Percentiles rank a stretch among this genome's conserved stretches.
phyloP scores from a whole-genome alignment of 768 basidiomycete species.

The Boletus reticulatus region DNA sequence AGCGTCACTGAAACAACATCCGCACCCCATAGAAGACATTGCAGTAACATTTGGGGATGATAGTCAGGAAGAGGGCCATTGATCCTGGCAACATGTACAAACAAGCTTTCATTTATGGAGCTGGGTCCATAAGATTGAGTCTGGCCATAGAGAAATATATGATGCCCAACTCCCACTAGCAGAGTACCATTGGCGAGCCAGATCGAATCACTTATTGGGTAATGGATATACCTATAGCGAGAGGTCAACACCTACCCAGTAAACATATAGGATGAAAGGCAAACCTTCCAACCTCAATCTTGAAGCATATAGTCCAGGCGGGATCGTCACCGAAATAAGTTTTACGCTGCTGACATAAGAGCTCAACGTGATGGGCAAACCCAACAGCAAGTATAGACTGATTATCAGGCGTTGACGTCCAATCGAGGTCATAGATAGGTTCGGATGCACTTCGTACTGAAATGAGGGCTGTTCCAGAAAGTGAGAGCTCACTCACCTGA shows the following conservation, averaged over 20 bases:
- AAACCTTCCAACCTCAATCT: constrained; percentile 67
- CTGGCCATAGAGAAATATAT: constrained; percentile 78
- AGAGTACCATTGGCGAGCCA: constrained; percentile 86
- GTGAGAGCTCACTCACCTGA: constrained; percentile 50
- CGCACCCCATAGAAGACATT: constrained; percentile 91
- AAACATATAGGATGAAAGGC: constrained; percentile 20
- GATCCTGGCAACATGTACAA: constrained; percentile 76
- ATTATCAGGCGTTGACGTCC: constrained; percentile 87
- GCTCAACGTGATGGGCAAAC: constrained; percentile 70
- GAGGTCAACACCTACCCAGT: not conserved
- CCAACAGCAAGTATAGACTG: constrained; percentile 93
- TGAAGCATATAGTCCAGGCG: constrained; percentile 73
- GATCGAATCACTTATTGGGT: constrained; percentile 84
- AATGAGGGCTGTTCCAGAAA: not conserved
- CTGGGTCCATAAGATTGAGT: constrained; percentile 20
- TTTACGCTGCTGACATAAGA: constrained; percentile 93
- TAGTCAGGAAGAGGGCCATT: constrained; percentile 90
- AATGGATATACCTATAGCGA: constrained; percentile 62
- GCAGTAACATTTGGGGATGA: constrained; percentile 90
- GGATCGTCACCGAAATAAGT: constrained; percentile 84
- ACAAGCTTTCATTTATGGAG: constrained; percentile 50
- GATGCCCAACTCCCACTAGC: constrained; percentile 78
- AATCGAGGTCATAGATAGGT: constrained; percentile 80
- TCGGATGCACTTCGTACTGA: constrained; percentile 37
- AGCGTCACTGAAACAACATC: constrained; percentile 1